These are phyloP conservation scores for Flueggea neowawraea DNA, from an alignment of 441 rosid species.

Conservation along the genomic window DNA sequence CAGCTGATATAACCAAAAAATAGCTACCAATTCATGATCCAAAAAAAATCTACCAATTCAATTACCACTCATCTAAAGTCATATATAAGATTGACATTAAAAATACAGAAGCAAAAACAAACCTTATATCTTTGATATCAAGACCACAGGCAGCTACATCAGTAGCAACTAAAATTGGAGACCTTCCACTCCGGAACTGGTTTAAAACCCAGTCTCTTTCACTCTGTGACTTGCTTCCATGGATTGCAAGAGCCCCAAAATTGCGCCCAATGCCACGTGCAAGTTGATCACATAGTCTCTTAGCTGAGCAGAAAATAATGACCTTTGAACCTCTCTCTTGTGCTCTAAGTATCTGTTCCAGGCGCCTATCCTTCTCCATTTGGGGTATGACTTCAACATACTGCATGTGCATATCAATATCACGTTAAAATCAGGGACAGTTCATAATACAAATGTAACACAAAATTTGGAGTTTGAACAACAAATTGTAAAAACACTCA, in stretches of 20 bases:
- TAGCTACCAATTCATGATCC: background rate
- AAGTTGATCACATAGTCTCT: constrained; percentile 91
- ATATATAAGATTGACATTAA: background rate
- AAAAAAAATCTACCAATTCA: no score
- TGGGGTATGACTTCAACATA: constrained; percentile 86
- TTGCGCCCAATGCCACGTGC: constrained; percentile 73
- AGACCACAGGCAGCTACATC: constrained; percentile 98
- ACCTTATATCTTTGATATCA: constrained; percentile 95
- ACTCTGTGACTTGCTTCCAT: constrained; percentile 94
- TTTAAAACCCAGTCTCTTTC: constrained; percentile 95
- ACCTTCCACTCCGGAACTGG: constrained; percentile 83
- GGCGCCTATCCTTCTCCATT: constrained; percentile 91
- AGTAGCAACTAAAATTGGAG: constrained; percentile 89
- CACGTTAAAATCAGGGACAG: background rate
- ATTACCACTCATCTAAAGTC: background rate
- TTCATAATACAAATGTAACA: background rate
- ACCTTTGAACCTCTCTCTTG: constrained; percentile 92
- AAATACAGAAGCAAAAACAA: constrained; percentile 5
- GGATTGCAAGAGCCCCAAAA: constrained; percentile 89
- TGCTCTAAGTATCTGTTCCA: constrained; percentile 84
- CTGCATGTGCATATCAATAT: constrained; percentile 35
- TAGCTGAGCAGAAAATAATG: constrained; percentile 88
- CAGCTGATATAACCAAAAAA: background rate
- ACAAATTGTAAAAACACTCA: no score
- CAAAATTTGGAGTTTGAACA: no score